Conservation (phyloP, 768 basidiomycete species). For the Lactarius deliciosus region DNA sequence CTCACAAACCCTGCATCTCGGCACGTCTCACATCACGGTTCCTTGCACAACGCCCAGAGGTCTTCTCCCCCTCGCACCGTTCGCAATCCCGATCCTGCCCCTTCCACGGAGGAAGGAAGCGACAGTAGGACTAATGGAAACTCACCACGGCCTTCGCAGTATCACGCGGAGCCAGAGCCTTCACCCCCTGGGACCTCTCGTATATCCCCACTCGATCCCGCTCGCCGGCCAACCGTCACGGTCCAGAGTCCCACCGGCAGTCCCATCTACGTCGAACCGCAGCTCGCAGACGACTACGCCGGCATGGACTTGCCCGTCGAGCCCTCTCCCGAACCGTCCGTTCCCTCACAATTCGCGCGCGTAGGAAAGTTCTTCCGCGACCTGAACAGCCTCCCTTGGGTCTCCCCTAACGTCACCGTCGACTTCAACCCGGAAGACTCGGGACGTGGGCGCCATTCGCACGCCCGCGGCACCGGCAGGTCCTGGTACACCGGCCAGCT, state of each 20-base stretch:
- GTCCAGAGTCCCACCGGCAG: slow-evolving; percentile 25
- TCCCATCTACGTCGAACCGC: slow-evolving; percentile 24
- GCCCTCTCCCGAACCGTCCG: slow-evolving; percentile 15
- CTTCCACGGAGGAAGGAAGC: slow-evolving; percentile 19
- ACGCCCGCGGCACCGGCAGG: background rate
- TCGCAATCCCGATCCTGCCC: slow-evolving; percentile 28
- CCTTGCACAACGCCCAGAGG: slow-evolving; percentile 15
- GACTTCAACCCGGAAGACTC: slow-evolving; percentile 27
- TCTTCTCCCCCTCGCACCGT: slow-evolving; percentile 27
- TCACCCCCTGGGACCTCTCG: background rate
- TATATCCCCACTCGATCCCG: slow-evolving; percentile 1
- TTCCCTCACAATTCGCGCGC: slow-evolving; percentile 25
- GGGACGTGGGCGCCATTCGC: slow-evolving; percentile 16
- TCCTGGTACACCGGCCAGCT: slow-evolving; percentile 29
- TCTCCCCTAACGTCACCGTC: slow-evolving; percentile 24
- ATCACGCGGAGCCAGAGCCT: background rate
- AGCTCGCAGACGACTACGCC: slow-evolving; percentile 20
- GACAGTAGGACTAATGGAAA: background rate
- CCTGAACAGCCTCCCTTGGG: slow-evolving; percentile 28
- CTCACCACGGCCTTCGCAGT: slow-evolving; percentile 7
- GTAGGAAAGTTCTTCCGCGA: slow-evolving; percentile 28
- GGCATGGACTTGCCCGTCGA: slow-evolving; percentile 22
- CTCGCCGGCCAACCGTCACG: slow-evolving; percentile 25
- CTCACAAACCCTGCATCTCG: slow-evolving; percentile 19
- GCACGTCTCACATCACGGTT: slow-evolving; percentile 25